phyloP scores from a whole-genome alignment of 345 rosid genomes.

The Arabidopsis suecica region DNA sequence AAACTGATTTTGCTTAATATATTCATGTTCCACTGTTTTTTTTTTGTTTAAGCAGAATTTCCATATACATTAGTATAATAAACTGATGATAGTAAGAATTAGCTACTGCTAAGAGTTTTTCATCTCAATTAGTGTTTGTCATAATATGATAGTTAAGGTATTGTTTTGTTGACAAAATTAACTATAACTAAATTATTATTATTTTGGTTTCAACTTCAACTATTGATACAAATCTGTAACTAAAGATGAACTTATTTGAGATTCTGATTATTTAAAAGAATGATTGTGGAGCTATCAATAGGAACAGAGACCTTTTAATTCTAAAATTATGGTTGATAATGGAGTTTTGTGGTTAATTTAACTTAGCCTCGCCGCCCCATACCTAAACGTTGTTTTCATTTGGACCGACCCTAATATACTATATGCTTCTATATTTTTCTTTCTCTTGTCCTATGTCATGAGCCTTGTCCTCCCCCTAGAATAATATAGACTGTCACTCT shows the following conservation, averaged over 20 bases:
- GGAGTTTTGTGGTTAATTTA: slow-evolving; percentile 36
- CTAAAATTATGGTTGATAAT: slow-evolving; percentile 42
- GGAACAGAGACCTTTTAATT: slow-evolving; percentile 30
- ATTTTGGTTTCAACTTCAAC: too few relatives aligned
- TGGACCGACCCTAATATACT: slow-evolving; percentile 40
- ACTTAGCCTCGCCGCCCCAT: slow-evolving; percentile 54
- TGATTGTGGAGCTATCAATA: slow-evolving; percentile 21
- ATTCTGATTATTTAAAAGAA: slow-evolving; percentile 24
- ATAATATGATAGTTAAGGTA: too few relatives aligned
- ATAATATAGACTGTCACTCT: slow-evolving; percentile 45
- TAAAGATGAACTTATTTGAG: slow-evolving; percentile 1
- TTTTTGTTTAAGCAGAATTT: not conserved
- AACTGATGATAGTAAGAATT: too few relatives aligned
- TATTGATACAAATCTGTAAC: too few relatives aligned
- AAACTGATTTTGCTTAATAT: not conserved
- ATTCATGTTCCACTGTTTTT: not conserved
- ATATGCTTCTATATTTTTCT: slow-evolving; percentile 17
- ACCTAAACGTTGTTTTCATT: slow-evolving; percentile 42
- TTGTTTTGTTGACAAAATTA: not conserved
- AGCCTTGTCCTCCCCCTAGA: slow-evolving; percentile 41
- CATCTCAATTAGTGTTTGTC: too few relatives aligned
- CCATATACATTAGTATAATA: not conserved
- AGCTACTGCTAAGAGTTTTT: too few relatives aligned
- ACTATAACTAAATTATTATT: too few relatives aligned
- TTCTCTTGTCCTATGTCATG: slow-evolving; percentile 45